phyloP scores from a whole-genome alignment of 495 filamentous ascomycete genomes.

The Bathelium albidoporum region DNA sequence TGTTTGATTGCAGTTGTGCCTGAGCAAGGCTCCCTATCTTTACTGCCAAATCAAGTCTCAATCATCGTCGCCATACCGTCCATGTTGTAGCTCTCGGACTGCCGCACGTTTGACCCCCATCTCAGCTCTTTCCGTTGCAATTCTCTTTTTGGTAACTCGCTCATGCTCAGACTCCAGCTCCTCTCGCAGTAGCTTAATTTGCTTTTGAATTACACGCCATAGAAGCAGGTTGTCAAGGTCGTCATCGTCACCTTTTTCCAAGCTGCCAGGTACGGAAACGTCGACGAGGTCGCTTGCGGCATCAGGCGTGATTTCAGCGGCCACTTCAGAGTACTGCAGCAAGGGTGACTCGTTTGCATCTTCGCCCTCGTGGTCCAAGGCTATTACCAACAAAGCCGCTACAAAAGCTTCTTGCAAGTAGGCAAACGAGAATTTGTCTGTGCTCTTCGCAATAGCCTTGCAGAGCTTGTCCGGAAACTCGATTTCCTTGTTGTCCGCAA shows the following conservation, averaged over 20 bases:
- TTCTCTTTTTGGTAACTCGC: not conserved
- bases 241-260: slow-evolving; percentile 14
- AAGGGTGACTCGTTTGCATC: slow-evolving; percentile 9
- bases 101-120: slow-evolving; percentile 1
- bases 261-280: not conserved
- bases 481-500: slow-evolving; percentile 27
- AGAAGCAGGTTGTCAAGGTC: slow-evolving; percentile 29
- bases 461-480: slow-evolving; percentile 33
- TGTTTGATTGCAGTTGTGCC: not conserved
- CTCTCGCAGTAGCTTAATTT: slow-evolving; percentile 31
- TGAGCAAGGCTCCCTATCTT: not conserved
- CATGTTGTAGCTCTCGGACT: slow-evolving; percentile 1
- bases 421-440: slow-evolving; percentile 31
- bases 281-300: not conserved
- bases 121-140: not conserved
- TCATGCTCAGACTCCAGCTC: slow-evolving; percentile 26
- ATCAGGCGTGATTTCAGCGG: not conserved
- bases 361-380: slow-evolving; percentile 11
- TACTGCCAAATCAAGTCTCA: not conserved
- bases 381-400: slow-evolving; percentile 28
- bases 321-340: not conserved
- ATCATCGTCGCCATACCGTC: not conserved
- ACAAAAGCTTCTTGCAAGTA: slow-evolving; percentile 36
- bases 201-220: slow-evolving; percentile 36
- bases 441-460: slow-evolving; percentile 28